Conservation (phyloP, 2,329 filamentous ascomycete genomes). For the Tympanopsis confertula region DNA sequence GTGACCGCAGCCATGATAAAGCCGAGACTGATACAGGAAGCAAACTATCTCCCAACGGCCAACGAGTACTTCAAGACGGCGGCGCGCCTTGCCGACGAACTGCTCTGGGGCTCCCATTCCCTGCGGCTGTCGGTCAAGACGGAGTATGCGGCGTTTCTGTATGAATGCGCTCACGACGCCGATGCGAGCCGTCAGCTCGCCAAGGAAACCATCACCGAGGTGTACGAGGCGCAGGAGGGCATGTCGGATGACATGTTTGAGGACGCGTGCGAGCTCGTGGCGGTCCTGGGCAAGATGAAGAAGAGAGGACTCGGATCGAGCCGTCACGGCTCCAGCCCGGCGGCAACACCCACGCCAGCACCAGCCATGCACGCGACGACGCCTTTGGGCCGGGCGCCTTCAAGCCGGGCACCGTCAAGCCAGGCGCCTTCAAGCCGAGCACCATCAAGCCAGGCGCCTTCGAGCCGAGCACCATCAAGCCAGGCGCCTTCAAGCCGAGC, state of each 20-base stretch:
- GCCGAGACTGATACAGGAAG: slow-evolving; percentile 67
- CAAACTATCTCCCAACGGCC: slow-evolving; percentile 75
- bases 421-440: too few species aligned
- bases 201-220: slow-evolving; percentile 73
- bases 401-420: neutral
- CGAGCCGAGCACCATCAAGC: too few species aligned
- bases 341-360: slow-evolving; percentile 6
- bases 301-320: slow-evolving; percentile 49
- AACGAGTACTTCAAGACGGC: slow-evolving; percentile 72
- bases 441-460: too few species aligned
- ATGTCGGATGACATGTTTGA: slow-evolving; percentile 94
- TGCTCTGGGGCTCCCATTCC: slow-evolving; percentile 80
- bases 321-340: slow-evolving; percentile 7
- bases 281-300: slow-evolving; percentile 78
- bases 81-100: slow-evolving; percentile 57
- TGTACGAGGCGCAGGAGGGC: slow-evolving; percentile 80
- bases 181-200: slow-evolving; percentile 68
- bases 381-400: slow-evolving; percentile 9
- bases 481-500: too few species aligned
- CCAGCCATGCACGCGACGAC: slow-evolving; percentile 2
- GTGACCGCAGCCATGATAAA: slow-evolving; percentile 31
- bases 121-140: slow-evolving; percentile 80
- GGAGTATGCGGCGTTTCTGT: slow-evolving; percentile 85
- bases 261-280: slow-evolving; percentile 80
- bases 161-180: slow-evolving; percentile 79